Base-by-base conservation (phyloP, 768 basidiomycete genomes). In the Cyathus striatus region DNA sequence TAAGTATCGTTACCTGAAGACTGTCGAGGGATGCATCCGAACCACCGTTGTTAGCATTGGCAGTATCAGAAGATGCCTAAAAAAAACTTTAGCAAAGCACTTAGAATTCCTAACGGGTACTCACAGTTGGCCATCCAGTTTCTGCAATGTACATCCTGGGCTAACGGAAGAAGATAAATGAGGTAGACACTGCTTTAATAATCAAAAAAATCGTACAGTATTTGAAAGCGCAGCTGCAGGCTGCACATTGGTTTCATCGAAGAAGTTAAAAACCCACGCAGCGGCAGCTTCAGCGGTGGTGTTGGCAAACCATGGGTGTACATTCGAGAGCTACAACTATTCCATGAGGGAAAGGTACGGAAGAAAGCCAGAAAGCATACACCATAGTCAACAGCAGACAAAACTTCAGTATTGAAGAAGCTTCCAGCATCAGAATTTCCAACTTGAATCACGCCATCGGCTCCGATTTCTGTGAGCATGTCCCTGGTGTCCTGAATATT, bases 251-350 rank as follows among this genome's bases (percentile, higher is more conserved):
- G 68, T 79, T 20, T 76, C 65, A 36, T 85, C 54, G 65, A 93
- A 96, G 70, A 89, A 97, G 0, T 73, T 52, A 30, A 64, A 69
- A 3, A 91, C 92, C 95, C 95, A 99, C 5, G 51, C 69, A 2
- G 94, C 83, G 1, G 92, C 89, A n/a, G 71, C 61, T 10, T 77
- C 63, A 17, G 86, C 77, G 2, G 79, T 73, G 18, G 82, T 76
- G 48, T 83, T 80, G 12, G 87, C 94, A 63, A 96, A 97, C 90
- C 90, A 93, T 5, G 92, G 82, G 58, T 95, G 92, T n/a, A 92
- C 90, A 49, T 96, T 94, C 9, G 90, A 78, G 76, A 93, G 72
- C 82, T 85, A 47, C 9, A 6, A 17, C n/a, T 49, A 24, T 13
- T 20, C 21, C 25, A 6, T 22, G n/a, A n/a, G n/a, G 36, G 38